Conservation (phyloP, 257 asterid species). For the Lantana camara region DNA sequence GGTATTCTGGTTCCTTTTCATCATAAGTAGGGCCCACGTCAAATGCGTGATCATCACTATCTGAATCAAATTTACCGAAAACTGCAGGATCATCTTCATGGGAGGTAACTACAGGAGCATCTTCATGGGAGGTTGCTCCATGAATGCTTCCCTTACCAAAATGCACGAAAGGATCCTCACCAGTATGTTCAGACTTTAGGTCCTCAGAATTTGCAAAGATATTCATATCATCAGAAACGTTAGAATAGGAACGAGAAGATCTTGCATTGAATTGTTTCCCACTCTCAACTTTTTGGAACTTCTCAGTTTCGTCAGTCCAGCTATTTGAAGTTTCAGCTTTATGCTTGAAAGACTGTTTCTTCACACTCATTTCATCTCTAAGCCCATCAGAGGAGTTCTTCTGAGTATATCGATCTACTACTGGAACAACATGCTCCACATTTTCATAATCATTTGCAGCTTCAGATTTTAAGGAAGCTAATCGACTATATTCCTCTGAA, state of each 20-base stretch:
- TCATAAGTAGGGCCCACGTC: slow-evolving; percentile 45
- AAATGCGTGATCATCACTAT: slow-evolving; percentile 43
- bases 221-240: slow-evolving; percentile 44
- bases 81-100: slow-evolving; percentile 47
- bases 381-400: slow-evolving; percentile 35
- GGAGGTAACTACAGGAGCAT: slow-evolving; percentile 46
- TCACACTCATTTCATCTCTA: slow-evolving; percentile 21
- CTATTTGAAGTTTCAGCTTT: slow-evolving; percentile 39
- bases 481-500: slow-evolving; percentile 34
- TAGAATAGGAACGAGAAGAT: slow-evolving; percentile 51
- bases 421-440: slow-evolving; percentile 34
- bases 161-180: slow-evolving; percentile 34
- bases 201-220: slow-evolving; percentile 45
- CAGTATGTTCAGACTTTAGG: slow-evolving; percentile 36
- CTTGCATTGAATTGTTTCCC: slow-evolving; percentile 39
- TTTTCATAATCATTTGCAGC: slow-evolving; percentile 41
- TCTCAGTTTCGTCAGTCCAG: slow-evolving; percentile 40
- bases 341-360: slow-evolving; percentile 35
- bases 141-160: slow-evolving; percentile 29
- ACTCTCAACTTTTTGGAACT: slow-evolving; percentile 40
- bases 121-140: slow-evolving; percentile 37
- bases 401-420: slow-evolving; percentile 35
- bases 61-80: slow-evolving; percentile 70
- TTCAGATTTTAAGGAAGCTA: slow-evolving; percentile 39
- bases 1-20: slow-evolving; percentile 50